phyloP scores from a whole-genome alignment of 148 eudicot species.

The Beta vulgaris region DNA sequence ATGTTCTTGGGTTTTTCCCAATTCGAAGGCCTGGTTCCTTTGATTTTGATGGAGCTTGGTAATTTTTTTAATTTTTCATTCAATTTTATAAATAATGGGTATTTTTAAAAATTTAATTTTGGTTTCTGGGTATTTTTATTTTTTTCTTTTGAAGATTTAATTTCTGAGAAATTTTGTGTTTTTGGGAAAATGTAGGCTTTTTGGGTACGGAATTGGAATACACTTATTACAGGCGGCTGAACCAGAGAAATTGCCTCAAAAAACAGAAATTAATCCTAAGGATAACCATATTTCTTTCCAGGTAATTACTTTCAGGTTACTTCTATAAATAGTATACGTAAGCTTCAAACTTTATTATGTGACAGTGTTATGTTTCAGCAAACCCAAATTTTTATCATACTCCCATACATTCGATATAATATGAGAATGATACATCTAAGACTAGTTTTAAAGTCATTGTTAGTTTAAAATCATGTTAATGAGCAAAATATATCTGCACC shows the following conservation, averaged over 20 bases:
- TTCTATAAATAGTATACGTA: not conserved
- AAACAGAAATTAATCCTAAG: slow-evolving; percentile 71
- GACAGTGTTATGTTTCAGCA: too few relatives aligned
- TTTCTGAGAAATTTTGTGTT: not conserved
- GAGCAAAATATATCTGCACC: too few relatives aligned
- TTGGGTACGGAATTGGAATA: slow-evolving; percentile 76
- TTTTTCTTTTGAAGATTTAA: not conserved
- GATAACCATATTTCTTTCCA: slow-evolving; percentile 91
- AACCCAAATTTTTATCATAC: too few relatives aligned
- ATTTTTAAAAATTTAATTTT: not conserved
- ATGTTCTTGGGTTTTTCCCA: slow-evolving; percentile 78
- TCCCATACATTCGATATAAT: too few relatives aligned
- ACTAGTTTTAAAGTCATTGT: too few relatives aligned
- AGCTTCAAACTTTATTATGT: too few relatives aligned
- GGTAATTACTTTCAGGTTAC: slow-evolving; percentile 35
- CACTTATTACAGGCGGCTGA: slow-evolving; percentile 73
- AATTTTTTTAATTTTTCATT: slow-evolving; percentile 3
- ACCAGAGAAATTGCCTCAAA: slow-evolving; percentile 56
- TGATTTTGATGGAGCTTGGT: slow-evolving; percentile 89
- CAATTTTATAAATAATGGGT: not conserved
- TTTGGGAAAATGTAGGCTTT: slow-evolving; percentile 46
- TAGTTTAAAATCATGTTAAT: too few relatives aligned
- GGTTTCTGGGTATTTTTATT: not conserved
- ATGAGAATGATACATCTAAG: too few relatives aligned
- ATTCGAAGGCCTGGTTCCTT: slow-evolving; percentile 78